Evolutionary conservation across 441 rosid species (phyloP).

Genomic region (Macaranga tanarius): DNA sequence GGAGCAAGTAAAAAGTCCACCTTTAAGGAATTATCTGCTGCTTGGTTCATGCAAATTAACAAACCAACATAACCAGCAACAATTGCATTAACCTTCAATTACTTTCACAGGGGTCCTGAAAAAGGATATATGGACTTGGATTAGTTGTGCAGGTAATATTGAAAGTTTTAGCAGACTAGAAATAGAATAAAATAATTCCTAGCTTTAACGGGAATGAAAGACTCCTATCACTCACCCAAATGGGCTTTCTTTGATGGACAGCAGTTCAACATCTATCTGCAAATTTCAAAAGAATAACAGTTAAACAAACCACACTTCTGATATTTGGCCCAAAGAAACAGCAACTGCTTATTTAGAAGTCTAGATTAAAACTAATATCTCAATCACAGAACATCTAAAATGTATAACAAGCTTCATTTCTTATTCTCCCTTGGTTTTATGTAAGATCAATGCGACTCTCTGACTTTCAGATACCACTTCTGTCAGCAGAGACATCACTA

Average conservation of each 20-base stretch:
- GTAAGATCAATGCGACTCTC: background rate
- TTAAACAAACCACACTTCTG: background rate
- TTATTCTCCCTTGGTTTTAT: background rate
- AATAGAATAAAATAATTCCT: background rate
- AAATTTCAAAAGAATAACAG: constrained; percentile 15
- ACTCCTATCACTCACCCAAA: constrained; percentile 63
- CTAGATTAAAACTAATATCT: background rate
- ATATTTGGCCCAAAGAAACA: background rate
- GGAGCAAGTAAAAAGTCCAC: background rate
- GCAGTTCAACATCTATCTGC: constrained; percentile 87
- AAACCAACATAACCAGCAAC: background rate
- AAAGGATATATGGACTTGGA: constrained; percentile 4
- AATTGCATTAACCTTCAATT: constrained; percentile 58
- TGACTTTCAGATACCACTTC: background rate
- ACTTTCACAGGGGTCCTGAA: constrained; percentile 79
- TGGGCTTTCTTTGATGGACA: constrained; percentile 85
- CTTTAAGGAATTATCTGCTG: constrained; percentile 1
- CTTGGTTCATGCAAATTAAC: constrained; percentile 3
- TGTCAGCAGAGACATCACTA: background rate
- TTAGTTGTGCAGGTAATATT: background rate
- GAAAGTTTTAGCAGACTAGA: background rate
- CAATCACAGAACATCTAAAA: background rate
- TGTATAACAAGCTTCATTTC: background rate
- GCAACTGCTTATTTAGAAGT: background rate
- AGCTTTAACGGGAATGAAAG: background rate